Percentiles rank a stretch among this genome's conserved stretches.
Evolutionary conservation across 2,329 filamentous ascomycete species (phyloP).

Genomic region (Monosporascus sp.): DNA sequence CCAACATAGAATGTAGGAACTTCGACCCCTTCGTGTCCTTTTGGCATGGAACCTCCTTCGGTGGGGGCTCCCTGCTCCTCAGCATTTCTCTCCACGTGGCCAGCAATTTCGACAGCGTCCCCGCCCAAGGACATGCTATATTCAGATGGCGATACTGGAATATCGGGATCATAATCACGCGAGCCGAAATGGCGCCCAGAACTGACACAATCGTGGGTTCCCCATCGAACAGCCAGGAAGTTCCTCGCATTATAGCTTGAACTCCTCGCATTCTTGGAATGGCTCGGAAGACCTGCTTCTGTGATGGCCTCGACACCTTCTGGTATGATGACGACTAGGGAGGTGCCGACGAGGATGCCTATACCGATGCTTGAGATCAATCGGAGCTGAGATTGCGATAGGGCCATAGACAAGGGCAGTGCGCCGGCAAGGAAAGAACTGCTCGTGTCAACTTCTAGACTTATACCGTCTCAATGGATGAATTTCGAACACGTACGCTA

Average conservation of each 20-base stretch:
- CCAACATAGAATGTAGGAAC: conserved; percentile 75
- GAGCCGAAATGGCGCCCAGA: conserved; percentile 1
- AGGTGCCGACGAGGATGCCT: conserved; percentile 89
- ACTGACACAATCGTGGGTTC: conserved; percentile 1
- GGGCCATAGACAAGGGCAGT: conserved; percentile 79
- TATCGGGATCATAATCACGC: not conserved
- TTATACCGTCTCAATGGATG: conserved; percentile 3
- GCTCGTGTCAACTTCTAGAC: conserved; percentile 17
- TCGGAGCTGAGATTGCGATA: conserved; percentile 81
- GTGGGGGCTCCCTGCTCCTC: conserved; percentile 12
- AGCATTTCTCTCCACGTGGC: conserved; percentile 13
- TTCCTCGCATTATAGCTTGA: conserved; percentile 8
- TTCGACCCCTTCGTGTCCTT: conserved; percentile 32
- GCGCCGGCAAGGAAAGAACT: conserved; percentile 93
- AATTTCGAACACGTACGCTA: conserved; percentile 23
- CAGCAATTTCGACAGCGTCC: conserved; percentile 1
- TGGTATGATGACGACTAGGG: conserved; percentile 93
- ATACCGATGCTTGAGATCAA: conserved; percentile 89
- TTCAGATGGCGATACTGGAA: not conserved
- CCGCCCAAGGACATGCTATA: not conserved
- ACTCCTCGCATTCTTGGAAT: conserved; percentile 16
- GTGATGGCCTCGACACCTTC: conserved; percentile 92
- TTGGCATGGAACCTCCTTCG: conserved; percentile 11
- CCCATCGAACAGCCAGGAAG: conserved; percentile 13
- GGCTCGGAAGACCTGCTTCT: conserved; percentile 38